Conservation (phyloP, 2,329 filamentous ascomycete genomes). For the Sporothrix humicola region DNA sequence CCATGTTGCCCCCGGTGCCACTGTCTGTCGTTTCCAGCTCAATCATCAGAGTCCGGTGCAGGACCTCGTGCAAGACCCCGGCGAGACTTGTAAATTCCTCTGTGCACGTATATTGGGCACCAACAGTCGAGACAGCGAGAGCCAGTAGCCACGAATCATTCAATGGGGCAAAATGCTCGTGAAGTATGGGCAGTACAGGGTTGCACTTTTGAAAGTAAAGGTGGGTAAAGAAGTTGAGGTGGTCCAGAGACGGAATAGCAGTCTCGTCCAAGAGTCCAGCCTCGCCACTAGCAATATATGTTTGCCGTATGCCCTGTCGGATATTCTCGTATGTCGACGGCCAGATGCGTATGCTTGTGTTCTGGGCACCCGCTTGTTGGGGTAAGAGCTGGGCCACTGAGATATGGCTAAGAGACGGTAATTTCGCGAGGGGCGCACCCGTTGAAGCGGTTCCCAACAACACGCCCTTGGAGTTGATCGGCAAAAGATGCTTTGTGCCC, state of each 20-base stretch:
- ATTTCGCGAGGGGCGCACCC: not conserved
- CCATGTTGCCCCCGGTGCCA: not conserved
- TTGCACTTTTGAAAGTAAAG: slow-evolving; percentile 18
- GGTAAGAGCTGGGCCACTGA: not conserved
- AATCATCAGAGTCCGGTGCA: not conserved
- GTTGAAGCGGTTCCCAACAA: not conserved
- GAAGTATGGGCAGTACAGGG: not conserved
- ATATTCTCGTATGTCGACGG: slow-evolving; percentile 1
- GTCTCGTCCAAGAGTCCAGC: not conserved
- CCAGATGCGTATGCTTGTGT: not conserved
- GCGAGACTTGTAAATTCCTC: not conserved
- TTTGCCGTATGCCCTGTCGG: not conserved
- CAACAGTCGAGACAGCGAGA: not conserved
- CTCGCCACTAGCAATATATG: not conserved
- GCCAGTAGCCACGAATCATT: slow-evolving; percentile 16
- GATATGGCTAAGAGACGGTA: not conserved
- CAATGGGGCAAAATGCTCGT: not conserved
- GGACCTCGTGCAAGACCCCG: not conserved
- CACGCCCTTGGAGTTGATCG: not conserved
- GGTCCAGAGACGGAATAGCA: not conserved
- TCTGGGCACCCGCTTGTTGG: not conserved
- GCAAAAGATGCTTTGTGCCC: not conserved
- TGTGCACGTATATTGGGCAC: not conserved
- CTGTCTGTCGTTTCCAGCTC: not conserved
- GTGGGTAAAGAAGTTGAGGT: slow-evolving; percentile 9